These are phyloP conservation scores for Aspergillus uvarum DNA, from an alignment of 2,329 filamentous ascomycete genomes.

Conservation along the genomic window DNA sequence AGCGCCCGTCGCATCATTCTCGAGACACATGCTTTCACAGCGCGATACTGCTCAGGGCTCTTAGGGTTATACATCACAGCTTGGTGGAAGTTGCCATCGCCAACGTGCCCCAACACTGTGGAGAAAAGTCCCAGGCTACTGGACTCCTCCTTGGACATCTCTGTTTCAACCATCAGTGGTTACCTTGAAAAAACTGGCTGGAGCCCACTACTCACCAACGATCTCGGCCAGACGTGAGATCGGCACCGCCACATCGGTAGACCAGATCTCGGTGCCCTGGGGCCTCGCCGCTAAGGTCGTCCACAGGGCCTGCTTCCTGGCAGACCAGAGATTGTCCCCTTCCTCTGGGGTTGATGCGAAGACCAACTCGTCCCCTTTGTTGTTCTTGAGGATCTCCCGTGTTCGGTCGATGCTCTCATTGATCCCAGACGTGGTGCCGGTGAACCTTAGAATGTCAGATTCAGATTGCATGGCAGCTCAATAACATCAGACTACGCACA, in stretches of 20 bases:
- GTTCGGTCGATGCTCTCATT: slow-evolving; percentile 71
- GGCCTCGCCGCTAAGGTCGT: slow-evolving; percentile 55
- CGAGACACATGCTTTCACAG: slow-evolving; percentile 75
- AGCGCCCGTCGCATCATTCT: slow-evolving; percentile 82
- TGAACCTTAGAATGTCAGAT: slow-evolving; percentile 44
- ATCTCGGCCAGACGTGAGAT: slow-evolving; percentile 58
- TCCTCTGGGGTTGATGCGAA: slow-evolving; percentile 52
- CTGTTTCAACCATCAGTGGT: slow-evolving; percentile 34
- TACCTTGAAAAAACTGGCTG: no score
- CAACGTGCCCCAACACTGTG: slow-evolving; percentile 80
- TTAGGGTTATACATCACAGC: slow-evolving; percentile 79
- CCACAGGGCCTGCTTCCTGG: slow-evolving; percentile 58
- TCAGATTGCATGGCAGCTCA: no score
- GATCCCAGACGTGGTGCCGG: slow-evolving; percentile 65
- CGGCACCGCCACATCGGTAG: slow-evolving; percentile 60
- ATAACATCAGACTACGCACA: no score
- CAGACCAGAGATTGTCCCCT: slow-evolving; percentile 55
- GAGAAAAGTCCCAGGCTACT: slow-evolving; percentile 80
- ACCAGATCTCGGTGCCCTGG: slow-evolving; percentile 56
- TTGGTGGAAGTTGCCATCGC: slow-evolving; percentile 90
- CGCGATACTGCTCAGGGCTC: slow-evolving; percentile 66
- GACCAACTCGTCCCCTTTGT: slow-evolving; percentile 42
- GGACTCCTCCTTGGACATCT: slow-evolving; percentile 83
- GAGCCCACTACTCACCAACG: slow-evolving; percentile 43
- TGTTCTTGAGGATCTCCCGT: slow-evolving; percentile 55